Base-by-base conservation (phyloP, 495 filamentous ascomycete genomes). In the Astrothelium macrocarpum region DNA sequence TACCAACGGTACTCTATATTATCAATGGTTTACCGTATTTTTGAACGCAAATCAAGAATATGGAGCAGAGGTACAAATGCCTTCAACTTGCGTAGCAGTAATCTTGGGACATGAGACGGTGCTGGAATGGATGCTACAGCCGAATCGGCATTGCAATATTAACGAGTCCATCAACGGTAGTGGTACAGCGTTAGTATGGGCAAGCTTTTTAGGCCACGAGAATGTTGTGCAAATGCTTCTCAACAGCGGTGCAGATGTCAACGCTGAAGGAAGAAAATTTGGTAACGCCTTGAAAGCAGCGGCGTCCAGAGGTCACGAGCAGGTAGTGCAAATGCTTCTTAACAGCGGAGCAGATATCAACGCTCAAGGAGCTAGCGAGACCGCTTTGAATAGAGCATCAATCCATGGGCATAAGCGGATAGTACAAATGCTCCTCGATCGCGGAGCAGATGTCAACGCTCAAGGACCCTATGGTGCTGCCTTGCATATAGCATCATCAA, bases 361-460 rank as follows among this genome's bases (percentile, higher is more conserved):
- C n/a, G n/a, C n/a, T n/a, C n/a, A n/a, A n/a, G n/a, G n/a, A n/a
- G n/a, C n/a, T n/a, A n/a, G n/a, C n/a, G n/a, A n/a, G n/a, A n/a
- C n/a, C n/a, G n/a, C n/a, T n/a, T n/a, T n/a, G n/a, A n/a, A n/a
- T n/a, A n/a, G n/a, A n/a, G n/a, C n/a, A n/a, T n/a, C n/a, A n/a
- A n/a, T n/a, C n/a, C n/a, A n/a, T n/a, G n/a, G n/a, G n/a, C n/a
- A n/a, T n/a, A n/a, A n/a, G n/a, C n/a, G n/a, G 62, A 53, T 64
- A 14, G 65, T 65, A 43, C 23, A 67, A 49, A 12, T 49, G 42
- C 53, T 67, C 28, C 2, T 67, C n/a, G 65, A 66, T 12, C 25
- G n/a, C 62, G 65, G 63, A 20, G 65, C 63, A 26, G 64, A 67
- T 62, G 63, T 67, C 20, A 61, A 65, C 32, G 58, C 56, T 14